Conservation (phyloP, 2,329 filamentous ascomycete genomes). For the Neopestalotiopsis clavispora region DNA sequence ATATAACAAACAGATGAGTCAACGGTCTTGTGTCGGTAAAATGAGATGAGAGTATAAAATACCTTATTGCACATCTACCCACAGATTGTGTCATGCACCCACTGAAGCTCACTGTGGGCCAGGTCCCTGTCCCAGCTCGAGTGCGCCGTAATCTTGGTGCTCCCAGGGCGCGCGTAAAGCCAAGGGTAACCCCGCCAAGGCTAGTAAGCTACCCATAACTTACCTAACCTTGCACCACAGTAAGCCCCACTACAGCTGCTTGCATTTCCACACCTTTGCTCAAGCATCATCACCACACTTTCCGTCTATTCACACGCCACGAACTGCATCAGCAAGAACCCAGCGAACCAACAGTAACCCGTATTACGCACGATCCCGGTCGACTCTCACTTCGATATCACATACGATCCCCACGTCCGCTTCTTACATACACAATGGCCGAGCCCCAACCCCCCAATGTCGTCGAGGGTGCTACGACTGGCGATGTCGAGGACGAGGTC, state of each 20-base stretch:
- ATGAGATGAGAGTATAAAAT: neutral
- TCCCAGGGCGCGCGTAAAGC: neutral
- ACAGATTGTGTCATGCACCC: neutral
- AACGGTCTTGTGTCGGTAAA: neutral
- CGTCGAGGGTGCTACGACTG: constrained; percentile 64
- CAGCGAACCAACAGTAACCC: constrained; percentile 4
- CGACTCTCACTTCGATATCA: neutral
- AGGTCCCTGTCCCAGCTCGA: neutral
- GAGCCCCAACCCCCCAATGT: constrained; percentile 62
- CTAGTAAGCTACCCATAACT: constrained; percentile 3
- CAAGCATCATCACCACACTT: neutral
- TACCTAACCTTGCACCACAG: neutral
- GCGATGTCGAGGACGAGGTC: constrained; percentile 63
- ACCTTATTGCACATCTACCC: neutral
- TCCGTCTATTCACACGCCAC: neutral
- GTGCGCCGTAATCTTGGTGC: neutral
- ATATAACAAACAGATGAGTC: constrained; percentile 1
- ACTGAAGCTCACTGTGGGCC: neutral
- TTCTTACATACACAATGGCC: constrained; percentile 51
- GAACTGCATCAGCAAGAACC: neutral
- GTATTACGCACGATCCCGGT: neutral
- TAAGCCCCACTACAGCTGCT: constrained; percentile 9
- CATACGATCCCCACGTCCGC: neutral
- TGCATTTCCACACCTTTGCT: neutral
- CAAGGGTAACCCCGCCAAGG: constrained; percentile 2